Conservation (phyloP, 2,329 filamentous ascomycete species). For the Gaeumannomyces tritici region DNA sequence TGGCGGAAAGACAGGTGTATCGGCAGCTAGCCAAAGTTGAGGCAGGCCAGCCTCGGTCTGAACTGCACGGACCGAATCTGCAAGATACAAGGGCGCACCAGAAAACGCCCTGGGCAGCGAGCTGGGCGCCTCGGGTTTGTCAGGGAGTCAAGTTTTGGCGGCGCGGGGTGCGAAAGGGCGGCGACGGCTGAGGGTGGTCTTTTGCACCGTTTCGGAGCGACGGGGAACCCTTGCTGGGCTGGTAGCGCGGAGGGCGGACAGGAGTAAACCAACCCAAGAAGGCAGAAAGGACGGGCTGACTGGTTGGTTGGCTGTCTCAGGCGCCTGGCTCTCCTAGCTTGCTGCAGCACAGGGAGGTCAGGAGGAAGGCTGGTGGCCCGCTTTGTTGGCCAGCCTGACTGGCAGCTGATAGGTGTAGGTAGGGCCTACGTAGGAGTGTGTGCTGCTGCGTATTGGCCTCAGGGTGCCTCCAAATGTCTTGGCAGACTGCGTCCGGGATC, state of each 20-base stretch:
- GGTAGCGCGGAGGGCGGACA: not conserved
- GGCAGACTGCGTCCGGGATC: not conserved
- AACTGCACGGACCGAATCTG: not conserved
- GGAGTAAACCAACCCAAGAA: not conserved
- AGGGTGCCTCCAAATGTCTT: not conserved
- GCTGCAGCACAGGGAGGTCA: not conserved
- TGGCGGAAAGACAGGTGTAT: not conserved
- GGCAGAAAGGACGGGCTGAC: not conserved
- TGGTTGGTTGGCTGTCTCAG: not conserved
- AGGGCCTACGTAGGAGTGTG: too few species aligned
- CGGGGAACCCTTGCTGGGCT: not conserved
- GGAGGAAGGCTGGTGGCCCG: not conserved
- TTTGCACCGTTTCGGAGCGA: not conserved
- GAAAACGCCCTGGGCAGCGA: not conserved
- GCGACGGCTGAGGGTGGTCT: not conserved
- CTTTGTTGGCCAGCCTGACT: not conserved
- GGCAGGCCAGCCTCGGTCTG: not conserved
- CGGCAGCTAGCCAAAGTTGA: not conserved
- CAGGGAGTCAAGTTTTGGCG: not conserved
- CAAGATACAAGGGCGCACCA: not conserved
- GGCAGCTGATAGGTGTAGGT: not conserved
- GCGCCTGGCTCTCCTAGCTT: not conserved
- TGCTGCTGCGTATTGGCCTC: not conserved
- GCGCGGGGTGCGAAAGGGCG: not conserved
- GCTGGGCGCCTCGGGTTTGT: not conserved